Evolutionary conservation across 306 rosid species (phyloP).

Genomic region (Prunus mongolica): DNA sequence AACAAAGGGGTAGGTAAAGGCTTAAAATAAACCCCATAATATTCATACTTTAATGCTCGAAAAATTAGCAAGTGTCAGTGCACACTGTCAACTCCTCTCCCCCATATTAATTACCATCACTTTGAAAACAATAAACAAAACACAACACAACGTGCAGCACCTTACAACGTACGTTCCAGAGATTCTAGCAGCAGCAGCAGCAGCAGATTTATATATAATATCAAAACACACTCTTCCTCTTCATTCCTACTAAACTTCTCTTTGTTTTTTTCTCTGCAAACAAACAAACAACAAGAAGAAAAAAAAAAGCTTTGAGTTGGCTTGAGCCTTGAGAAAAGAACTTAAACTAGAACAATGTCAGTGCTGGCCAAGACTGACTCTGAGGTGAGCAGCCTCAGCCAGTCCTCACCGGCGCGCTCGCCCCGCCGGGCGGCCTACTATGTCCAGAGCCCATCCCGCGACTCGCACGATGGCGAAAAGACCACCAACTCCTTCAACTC

Average conservation of each 20-base stretch:
- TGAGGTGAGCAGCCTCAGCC: constrained; percentile 78
- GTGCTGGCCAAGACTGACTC: constrained; percentile 76
- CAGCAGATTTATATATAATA: not conserved
- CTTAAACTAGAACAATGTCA: constrained; percentile 24
- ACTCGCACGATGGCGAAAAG: constrained; percentile 86
- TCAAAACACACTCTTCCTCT: not conserved
- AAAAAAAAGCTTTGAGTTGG: not conserved
- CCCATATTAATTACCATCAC: constrained; percentile 38
- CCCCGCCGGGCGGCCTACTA: constrained; percentile 61
- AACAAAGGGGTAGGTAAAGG: not conserved
- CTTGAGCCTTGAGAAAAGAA: not conserved
- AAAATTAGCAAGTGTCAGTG: constrained; percentile 2
- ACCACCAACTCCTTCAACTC: constrained; percentile 83
- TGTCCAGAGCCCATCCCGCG: constrained; percentile 85
- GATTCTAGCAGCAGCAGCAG: constrained; percentile 9
- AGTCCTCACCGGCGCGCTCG: constrained; percentile 68
- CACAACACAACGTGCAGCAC: constrained; percentile 20
- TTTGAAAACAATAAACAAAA: constrained; percentile 36
- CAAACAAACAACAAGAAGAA: not conserved
- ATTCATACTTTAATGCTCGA: not conserved
- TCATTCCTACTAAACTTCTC: not conserved
- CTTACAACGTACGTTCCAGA: constrained; percentile 37
- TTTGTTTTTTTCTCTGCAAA: not conserved
- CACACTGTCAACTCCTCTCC: constrained; percentile 21
- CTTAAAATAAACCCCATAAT: not conserved